These are phyloP conservation scores for Scopulariopsis brevicaulis DNA, from an alignment of 2,329 filamentous ascomycete species.

Conservation along the genomic window DNA sequence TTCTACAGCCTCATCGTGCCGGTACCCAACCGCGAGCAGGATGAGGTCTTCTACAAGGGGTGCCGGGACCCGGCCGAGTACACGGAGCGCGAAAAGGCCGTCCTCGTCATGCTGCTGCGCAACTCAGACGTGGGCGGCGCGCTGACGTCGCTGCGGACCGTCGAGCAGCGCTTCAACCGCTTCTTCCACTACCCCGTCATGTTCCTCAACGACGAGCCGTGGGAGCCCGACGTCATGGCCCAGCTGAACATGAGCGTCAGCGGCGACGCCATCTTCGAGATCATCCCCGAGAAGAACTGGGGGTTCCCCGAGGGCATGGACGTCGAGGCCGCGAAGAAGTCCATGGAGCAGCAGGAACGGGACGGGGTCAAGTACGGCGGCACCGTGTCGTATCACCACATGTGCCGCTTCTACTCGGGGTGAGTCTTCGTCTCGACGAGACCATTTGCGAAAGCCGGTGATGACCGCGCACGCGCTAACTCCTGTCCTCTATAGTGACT, in stretches of 20 bases:
- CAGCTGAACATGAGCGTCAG: conserved; percentile 22
- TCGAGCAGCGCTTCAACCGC: conserved; percentile 31
- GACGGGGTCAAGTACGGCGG: conserved; percentile 23
- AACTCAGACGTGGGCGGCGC: conserved; percentile 28
- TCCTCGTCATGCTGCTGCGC: conserved; percentile 32
- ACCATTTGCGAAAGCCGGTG: neutral
- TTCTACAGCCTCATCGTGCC: conserved; percentile 4
- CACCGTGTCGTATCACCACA: conserved; percentile 25
- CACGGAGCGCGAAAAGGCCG: conserved; percentile 26
- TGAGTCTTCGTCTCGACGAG: conserved; percentile 11
- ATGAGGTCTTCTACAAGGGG: conserved; percentile 6
- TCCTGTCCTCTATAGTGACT: conserved; percentile 18
- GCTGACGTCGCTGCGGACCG: conserved; percentile 23
- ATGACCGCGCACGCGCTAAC: conserved; percentile 3
- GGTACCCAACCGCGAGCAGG: conserved; percentile 2
- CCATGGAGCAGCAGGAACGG: conserved; percentile 20
- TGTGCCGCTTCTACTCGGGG: conserved; percentile 32
- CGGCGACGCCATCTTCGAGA: conserved; percentile 27
- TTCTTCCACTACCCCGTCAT: conserved; percentile 34
- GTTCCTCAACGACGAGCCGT: conserved; percentile 33
- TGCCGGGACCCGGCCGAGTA: conserved; percentile 11
- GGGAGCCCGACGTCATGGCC: conserved; percentile 24
- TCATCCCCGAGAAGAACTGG: conserved; percentile 27
- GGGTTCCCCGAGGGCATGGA: conserved; percentile 24
- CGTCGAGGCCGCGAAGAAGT: conserved; percentile 15